A percentile compares a stretch with the other conserved stretches of the same genome.
Evolutionary conservation across 306 rosid genomes (phyloP).

Genomic region (Citrullus colocynthis): DNA sequence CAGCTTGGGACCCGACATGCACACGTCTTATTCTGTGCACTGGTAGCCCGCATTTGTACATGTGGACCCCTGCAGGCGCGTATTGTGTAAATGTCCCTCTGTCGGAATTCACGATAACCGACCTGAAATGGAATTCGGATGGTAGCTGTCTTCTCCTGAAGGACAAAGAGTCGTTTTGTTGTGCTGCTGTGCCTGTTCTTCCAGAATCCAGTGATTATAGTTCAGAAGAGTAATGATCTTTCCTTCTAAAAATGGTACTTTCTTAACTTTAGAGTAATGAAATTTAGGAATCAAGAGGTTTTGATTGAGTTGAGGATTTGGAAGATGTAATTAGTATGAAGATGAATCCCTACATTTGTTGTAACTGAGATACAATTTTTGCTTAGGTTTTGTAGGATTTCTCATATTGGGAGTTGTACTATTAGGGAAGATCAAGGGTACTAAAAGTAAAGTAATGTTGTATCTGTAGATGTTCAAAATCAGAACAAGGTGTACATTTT

Average conservation of each 20-base stretch:
- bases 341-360: background rate
- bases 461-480: background rate
- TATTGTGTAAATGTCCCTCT: conserved; percentile 68
- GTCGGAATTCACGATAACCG: conserved; percentile 45
- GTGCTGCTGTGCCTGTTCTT: conserved; percentile 56
- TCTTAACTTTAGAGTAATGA: background rate
- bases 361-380: background rate
- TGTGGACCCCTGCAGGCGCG: conserved; percentile 96
- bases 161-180: conserved; percentile 88
- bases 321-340: background rate
- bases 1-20: conserved; percentile 85
- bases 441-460: background rate
- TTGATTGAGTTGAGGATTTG: background rate
- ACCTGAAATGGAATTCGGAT: conserved; percentile 89
- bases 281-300: conserved; percentile 4
- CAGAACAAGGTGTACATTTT: background rate
- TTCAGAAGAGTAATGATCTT: conserved; percentile 42
- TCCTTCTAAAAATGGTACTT: background rate
- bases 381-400: background rate
- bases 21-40: conserved; percentile 77
- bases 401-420: background rate
- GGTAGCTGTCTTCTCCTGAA: conserved; percentile 89
- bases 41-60: conserved; percentile 69
- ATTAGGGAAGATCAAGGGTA: background rate
- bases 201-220: conserved; percentile 77